A percentile compares a stretch with the other conserved stretches of the same genome.
Conservation (phyloP, 1,284 basidiomycete genomes). For the Fomitopsis pinicola region DNA sequence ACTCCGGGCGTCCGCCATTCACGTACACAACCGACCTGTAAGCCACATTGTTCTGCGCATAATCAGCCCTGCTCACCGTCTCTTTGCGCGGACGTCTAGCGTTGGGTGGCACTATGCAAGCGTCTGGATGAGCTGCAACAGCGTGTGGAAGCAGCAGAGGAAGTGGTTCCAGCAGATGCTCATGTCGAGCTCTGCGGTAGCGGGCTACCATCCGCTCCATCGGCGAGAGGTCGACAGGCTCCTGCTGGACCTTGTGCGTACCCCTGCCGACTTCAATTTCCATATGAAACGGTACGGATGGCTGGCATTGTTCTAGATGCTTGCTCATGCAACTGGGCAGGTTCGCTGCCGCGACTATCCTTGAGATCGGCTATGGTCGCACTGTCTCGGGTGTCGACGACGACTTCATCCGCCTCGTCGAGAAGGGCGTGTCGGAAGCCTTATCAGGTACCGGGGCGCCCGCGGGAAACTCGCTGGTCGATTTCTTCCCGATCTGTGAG, state of each 20-base stretch:
- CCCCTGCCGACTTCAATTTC: slow-evolving; percentile 20
- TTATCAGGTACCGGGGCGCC: slow-evolving; percentile 18
- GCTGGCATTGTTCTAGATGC: background rate
- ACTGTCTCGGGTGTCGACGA: slow-evolving; percentile 17
- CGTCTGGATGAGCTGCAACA: slow-evolving; percentile 24
- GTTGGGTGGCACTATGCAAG: slow-evolving; percentile 16
- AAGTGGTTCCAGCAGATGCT: slow-evolving; percentile 28
- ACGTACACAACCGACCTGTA: slow-evolving; percentile 26
- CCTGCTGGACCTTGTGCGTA: slow-evolving; percentile 18
- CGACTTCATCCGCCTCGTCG: slow-evolving; percentile 17
- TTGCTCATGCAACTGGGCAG: slow-evolving; percentile 1
- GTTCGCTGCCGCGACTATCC: slow-evolving; percentile 16
- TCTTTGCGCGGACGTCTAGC: background rate
- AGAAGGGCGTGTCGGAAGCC: slow-evolving; percentile 17
- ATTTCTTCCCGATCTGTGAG: slow-evolving; percentile 23
- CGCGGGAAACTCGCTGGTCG: slow-evolving; percentile 17
- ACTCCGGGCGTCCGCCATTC: slow-evolving; percentile 33
- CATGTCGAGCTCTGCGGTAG: slow-evolving; percentile 14
- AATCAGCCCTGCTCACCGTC: too few species aligned
- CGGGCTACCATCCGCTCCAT: slow-evolving; percentile 23
- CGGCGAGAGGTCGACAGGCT: slow-evolving; percentile 22
- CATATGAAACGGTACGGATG: slow-evolving; percentile 21
- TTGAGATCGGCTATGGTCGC: slow-evolving; percentile 23
- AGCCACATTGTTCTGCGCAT: background rate
- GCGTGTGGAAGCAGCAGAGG: slow-evolving; percentile 26